phyloP scores from a whole-genome alignment of 331 rosid genomes.

The Telfairia occidentalis region DNA sequence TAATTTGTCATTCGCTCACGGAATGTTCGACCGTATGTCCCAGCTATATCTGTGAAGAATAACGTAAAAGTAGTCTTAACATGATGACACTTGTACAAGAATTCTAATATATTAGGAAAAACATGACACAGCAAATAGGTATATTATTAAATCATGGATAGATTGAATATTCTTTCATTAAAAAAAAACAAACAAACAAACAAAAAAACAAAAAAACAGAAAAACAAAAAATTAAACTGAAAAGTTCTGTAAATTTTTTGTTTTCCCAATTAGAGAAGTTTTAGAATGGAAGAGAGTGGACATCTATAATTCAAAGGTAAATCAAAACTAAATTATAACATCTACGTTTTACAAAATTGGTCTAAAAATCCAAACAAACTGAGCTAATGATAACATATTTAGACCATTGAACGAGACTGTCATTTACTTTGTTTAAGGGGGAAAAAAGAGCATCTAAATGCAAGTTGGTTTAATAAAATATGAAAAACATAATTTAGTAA shows the following conservation, averaged over 20 bases:
- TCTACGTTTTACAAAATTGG: not conserved
- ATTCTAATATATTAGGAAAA: not conserved
- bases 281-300: not conserved
- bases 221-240: too few species aligned
- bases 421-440: not conserved
- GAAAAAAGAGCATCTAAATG: not conserved
- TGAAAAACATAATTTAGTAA: not conserved
- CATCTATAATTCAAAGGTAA: not conserved
- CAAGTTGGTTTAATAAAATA: not conserved
- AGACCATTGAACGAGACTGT: not conserved
- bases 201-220: too few species aligned
- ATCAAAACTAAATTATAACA: not conserved
- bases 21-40: not conserved
- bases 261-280: too few species aligned
- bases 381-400: not conserved
- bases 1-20: constrained; percentile 32
- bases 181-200: too few species aligned
- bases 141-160: too few species aligned
- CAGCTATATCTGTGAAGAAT: not conserved
- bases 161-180: too few species aligned
- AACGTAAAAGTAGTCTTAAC: not conserved
- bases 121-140: not conserved
- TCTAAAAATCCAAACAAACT: not conserved
- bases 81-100: not conserved
- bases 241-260: too few species aligned